phyloP scores from a whole-genome alignment of 257 asterid species.

The Hygrophila difformis region DNA sequence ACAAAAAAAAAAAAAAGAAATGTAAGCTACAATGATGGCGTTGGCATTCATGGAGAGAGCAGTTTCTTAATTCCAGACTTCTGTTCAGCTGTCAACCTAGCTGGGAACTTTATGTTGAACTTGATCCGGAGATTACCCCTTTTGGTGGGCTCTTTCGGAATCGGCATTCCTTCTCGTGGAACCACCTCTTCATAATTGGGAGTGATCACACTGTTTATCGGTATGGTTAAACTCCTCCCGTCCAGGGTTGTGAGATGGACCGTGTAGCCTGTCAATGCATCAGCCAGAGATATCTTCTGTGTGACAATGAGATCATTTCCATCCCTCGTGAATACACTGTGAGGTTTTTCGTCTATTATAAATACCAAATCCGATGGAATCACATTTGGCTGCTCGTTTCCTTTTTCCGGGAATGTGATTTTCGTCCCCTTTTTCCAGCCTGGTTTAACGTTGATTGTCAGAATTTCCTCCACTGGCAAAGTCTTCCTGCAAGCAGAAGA shows the following conservation, averaged over 20 bases:
- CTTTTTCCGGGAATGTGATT: slow-evolving; percentile 92
- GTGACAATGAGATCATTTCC: slow-evolving; percentile 65
- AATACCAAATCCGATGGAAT: slow-evolving; percentile 69
- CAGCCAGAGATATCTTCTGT: slow-evolving; percentile 50
- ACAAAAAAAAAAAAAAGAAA: too few species aligned
- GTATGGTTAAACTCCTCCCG: slow-evolving; percentile 59
- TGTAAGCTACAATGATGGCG: too few species aligned
- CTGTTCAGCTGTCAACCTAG: slow-evolving; percentile 68
- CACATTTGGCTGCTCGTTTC: slow-evolving; percentile 69
- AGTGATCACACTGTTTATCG: slow-evolving; percentile 44
- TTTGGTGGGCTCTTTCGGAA: slow-evolving; percentile 65
- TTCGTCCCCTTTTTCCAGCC: slow-evolving; percentile 97
- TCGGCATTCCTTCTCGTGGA: slow-evolving; percentile 79
- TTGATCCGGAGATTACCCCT: slow-evolving; percentile 76
- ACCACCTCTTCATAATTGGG: slow-evolving; percentile 78
- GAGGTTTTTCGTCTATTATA: slow-evolving; percentile 82
- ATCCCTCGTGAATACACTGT: slow-evolving; percentile 53
- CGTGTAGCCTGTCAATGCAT: slow-evolving; percentile 65
- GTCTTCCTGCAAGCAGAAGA: slow-evolving; percentile 76
- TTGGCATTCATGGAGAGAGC: slow-evolving; percentile 40
- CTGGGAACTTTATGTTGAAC: slow-evolving; percentile 64
- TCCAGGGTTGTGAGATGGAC: slow-evolving; percentile 60
- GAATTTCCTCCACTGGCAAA: slow-evolving; percentile 58
- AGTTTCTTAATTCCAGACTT: slow-evolving; percentile 74
- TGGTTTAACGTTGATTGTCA: slow-evolving; percentile 68